These are phyloP conservation scores for Leishmania turanica DNA, from an alignment of 208 protist species.

Conservation along the genomic window DNA sequence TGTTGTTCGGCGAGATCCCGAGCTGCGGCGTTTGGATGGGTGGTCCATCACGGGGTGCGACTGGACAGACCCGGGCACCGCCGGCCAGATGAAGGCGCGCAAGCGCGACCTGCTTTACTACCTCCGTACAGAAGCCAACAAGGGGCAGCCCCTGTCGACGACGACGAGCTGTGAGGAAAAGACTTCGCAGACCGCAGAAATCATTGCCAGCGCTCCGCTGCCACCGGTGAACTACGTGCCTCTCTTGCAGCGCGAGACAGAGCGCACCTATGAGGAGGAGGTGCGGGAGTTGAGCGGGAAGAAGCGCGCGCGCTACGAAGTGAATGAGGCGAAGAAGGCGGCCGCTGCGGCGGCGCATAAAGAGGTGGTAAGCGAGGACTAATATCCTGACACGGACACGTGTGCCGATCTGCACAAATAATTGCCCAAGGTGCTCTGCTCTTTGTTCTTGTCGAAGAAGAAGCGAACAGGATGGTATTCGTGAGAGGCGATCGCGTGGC, in stretches of 20 bases:
- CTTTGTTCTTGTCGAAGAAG: background rate
- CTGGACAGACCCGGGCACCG: conserved; percentile 68
- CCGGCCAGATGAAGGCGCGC: conserved; percentile 48
- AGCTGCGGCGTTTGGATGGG: conserved; percentile 27
- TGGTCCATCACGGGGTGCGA: conserved; percentile 82
- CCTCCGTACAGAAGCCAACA: conserved; percentile 10
- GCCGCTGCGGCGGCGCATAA: conserved; percentile 17
- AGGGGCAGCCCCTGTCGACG: background rate
- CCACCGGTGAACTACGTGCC: conserved; percentile 47
- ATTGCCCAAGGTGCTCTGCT: background rate
- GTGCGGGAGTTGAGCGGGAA: conserved; percentile 58
- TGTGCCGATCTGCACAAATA: background rate
- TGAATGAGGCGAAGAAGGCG: conserved; percentile 76
- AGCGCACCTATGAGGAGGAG: conserved; percentile 82
- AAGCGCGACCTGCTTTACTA: conserved; percentile 48
- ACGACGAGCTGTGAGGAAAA: background rate
- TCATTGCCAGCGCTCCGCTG: background rate
- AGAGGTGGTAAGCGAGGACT: background rate
- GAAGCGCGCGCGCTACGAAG: conserved; percentile 76
- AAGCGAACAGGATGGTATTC: background rate
- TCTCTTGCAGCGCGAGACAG: conserved; percentile 71
- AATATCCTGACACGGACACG: background rate
- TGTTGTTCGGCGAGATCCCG: conserved; percentile 11
- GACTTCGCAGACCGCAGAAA: too few species aligned
- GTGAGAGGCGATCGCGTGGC: too few species aligned